Conservation (phyloP, 768 basidiomycete species). For the Daedalea quercina region DNA sequence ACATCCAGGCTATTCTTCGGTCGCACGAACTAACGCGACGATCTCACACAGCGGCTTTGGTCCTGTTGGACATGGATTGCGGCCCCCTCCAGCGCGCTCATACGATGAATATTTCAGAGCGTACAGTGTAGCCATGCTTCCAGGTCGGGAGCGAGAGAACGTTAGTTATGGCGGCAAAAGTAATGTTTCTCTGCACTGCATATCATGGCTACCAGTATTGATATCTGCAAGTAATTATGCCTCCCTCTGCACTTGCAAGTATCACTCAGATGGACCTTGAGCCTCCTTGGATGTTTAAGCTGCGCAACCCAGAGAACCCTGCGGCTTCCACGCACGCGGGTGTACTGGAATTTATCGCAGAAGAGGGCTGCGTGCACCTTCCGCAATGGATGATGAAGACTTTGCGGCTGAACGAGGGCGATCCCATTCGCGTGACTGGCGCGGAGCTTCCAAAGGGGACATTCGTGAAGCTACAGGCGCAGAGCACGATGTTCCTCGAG, state of each 20-base stretch:
- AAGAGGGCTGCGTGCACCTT: slow-evolving; percentile 91
- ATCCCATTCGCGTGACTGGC: slow-evolving; percentile 89
- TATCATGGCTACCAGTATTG: slow-evolving; percentile 7
- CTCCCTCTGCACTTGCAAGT: slow-evolving; percentile 87
- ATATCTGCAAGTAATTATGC: slow-evolving; percentile 79
- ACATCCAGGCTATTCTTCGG: not conserved
- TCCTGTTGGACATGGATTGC: slow-evolving; percentile 34
- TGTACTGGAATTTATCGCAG: slow-evolving; percentile 97
- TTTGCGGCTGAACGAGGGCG: slow-evolving; percentile 86
- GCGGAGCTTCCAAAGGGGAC: slow-evolving; percentile 87
- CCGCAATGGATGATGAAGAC: slow-evolving; percentile 99
- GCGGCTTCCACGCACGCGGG: slow-evolving; percentile 90
- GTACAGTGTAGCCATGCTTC: slow-evolving; percentile 92
- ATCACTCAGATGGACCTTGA: slow-evolving; percentile 85
- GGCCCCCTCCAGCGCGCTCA: slow-evolving; percentile 56
- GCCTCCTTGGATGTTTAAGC: slow-evolving; percentile 92
- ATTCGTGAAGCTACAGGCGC: slow-evolving; percentile 94
- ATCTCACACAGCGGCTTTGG: slow-evolving; percentile 15
- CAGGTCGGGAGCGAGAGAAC: slow-evolving; percentile 80
- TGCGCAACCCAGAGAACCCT: slow-evolving; percentile 83
- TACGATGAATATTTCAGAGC: slow-evolving; percentile 94
- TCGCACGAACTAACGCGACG: not conserved
- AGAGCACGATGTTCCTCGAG: slow-evolving; percentile 91
- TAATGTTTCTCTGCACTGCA: slow-evolving; percentile 37
- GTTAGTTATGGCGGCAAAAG: slow-evolving; percentile 97